Base-by-base conservation (phyloP, 1,284 basidiomycete species). In the Heterobasidion occidentale region DNA sequence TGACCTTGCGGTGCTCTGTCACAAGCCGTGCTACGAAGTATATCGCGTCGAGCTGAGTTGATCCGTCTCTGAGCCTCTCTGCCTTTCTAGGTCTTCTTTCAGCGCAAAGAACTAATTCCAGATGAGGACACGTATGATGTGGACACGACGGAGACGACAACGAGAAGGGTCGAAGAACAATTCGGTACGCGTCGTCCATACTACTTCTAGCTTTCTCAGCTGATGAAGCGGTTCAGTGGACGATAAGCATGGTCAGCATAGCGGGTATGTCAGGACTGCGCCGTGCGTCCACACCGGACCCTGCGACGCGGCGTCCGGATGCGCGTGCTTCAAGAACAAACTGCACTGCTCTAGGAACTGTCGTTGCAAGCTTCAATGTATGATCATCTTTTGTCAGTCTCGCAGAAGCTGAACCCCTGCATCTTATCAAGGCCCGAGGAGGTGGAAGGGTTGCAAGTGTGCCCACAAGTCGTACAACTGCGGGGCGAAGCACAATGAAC, bases 381-480 rank as follows among this genome's bases (percentile, higher is more conserved):
- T 52, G 71, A 54, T 20, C 2, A 7, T 1, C 36, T 19, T 52
- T 48, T 42, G 19, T 50, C 17, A 14, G 8, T 46, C 47, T 19
- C 12, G 33, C 33, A 33, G n/a, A 9, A 7, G 1, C 53, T 2
- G 53, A 55, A 12, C 50, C 19, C 19, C 44, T 52, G 12, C 27
- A 11, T 36, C 19, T 11, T 17, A 35, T 55, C 9, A 34, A 74
- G 77, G 77, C 57, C 58, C 53, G 52, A 68, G 74, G n/a, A 64
- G 74, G 53, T 70, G 65, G 65, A 58, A 56, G 51, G 78, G 77
- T 2, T 80, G 78, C 58, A 64, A 62, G 36, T 80, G 78, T 58
- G 55, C 52, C 12, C n/a, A 51, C 33, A 36, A 19, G 19, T 15
- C 6, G 38, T 7, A 27, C 12, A 45, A 61, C 44, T 48, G 2